phyloP scores from a whole-genome alignment of 2,329 filamentous ascomycete species.

The Coniochaeta sp. region DNA sequence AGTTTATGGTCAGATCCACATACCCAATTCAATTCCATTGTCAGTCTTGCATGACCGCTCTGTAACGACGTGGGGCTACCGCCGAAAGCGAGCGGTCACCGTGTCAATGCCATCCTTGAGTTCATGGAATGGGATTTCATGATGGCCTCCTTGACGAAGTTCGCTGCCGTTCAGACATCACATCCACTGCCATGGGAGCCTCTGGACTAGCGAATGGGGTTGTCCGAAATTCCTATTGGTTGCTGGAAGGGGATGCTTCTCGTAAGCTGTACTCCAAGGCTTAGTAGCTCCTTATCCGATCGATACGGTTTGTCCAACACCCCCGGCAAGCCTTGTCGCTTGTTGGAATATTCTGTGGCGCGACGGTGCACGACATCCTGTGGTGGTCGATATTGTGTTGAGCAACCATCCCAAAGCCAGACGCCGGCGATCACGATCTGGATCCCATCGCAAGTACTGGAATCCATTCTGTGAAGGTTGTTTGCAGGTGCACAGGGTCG shows the following conservation, averaged over 20 bases:
- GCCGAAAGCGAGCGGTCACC: background rate
- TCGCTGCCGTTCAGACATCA: background rate
- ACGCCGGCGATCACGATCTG: background rate
- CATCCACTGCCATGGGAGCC: background rate
- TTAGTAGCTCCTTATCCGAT: background rate
- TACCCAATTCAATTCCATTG: constrained; percentile 15
- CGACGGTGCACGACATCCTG: background rate
- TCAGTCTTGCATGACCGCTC: constrained; percentile 5
- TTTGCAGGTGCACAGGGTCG: background rate
- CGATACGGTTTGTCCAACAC: background rate
- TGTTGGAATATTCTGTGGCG: background rate
- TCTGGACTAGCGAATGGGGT: background rate
- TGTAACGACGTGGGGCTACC: background rate
- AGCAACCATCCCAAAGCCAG: background rate
- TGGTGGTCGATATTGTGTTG: background rate
- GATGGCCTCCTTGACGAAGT: background rate
- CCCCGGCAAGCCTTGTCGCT: background rate
- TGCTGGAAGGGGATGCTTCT: background rate
- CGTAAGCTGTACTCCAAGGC: background rate
- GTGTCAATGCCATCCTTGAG: background rate
- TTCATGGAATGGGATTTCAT: background rate
- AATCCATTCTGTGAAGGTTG: background rate
- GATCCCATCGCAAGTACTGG: background rate
- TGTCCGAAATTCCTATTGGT: background rate
- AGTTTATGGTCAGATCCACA: constrained; percentile 17